Percentiles rank a stretch among this genome's conserved stretches.
These are phyloP conservation scores for Cytospora chrysosperma DNA, from an alignment of 2,329 filamentous ascomycete genomes.

Conservation along the genomic window DNA sequence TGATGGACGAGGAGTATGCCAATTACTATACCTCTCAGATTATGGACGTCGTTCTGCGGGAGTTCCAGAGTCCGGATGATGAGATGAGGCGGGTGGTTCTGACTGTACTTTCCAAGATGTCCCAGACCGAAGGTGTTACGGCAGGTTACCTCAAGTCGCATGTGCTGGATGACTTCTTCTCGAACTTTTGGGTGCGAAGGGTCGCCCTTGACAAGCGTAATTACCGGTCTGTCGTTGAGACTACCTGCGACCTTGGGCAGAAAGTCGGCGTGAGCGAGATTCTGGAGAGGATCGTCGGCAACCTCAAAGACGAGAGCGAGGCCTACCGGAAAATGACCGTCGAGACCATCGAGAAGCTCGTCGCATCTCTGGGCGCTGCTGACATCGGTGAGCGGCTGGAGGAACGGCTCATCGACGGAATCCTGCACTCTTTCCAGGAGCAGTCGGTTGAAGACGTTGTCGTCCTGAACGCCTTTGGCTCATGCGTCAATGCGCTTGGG, in stretches of 20 bases:
- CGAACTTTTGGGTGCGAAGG: conserved; percentile 95
- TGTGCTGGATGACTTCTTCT: conserved; percentile 95
- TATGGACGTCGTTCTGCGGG: conserved; percentile 95
- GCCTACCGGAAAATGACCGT: conserved; percentile 99
- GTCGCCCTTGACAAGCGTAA: conserved; percentile 98
- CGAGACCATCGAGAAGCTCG: conserved; percentile 94
- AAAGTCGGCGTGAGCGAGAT: conserved; percentile 98
- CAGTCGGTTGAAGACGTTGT: conserved; percentile 95
- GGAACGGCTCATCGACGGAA: conserved; percentile 91
- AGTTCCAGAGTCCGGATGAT: conserved; percentile 95
- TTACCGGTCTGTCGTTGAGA: conserved; percentile 96
- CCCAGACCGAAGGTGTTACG: conserved; percentile 91
- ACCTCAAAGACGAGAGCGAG: conserved; percentile 97
- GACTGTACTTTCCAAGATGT: conserved; percentile 95
- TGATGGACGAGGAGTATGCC: conserved; percentile 99
- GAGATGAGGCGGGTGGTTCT: conserved; percentile 99
- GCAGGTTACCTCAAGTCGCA: conserved; percentile 93
- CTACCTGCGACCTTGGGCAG: conserved; percentile 92
- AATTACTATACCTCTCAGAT: conserved; percentile 99
- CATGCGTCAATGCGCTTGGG: conserved; percentile 92
- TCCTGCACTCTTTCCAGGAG: conserved; percentile 95
- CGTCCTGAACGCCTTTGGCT: conserved; percentile 96
- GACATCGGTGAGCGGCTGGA: conserved; percentile 92
- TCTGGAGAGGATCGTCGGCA: conserved; percentile 86
- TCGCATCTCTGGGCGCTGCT: conserved; percentile 87